Conservation (phyloP, 2,329 filamentous ascomycete species). For the Phialocephala subalpina region DNA sequence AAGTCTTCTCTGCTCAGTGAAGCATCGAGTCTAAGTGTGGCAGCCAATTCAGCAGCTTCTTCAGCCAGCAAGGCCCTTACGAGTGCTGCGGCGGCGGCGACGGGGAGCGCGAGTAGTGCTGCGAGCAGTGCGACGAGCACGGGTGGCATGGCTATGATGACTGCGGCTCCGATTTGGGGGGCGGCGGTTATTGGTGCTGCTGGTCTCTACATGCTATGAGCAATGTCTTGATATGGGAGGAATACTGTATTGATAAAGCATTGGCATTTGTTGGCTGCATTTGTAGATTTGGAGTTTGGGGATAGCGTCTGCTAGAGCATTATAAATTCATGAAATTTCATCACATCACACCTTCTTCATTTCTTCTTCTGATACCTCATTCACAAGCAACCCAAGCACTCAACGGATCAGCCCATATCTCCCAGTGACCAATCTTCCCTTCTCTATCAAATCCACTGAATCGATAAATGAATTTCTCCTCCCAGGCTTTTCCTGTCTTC, state of each 20-base stretch:
- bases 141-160: slow-evolving; percentile 21
- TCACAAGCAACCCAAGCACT: slow-evolving; percentile 49
- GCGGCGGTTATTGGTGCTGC: slow-evolving; percentile 28
- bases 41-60: slow-evolving; percentile 7
- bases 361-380: not conserved
- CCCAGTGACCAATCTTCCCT: slow-evolving; percentile 50
- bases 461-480: slow-evolving; percentile 50
- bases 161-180: slow-evolving; percentile 26
- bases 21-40: slow-evolving; percentile 17
- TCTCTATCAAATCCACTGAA: slow-evolving; percentile 49
- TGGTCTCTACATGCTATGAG: slow-evolving; percentile 1
- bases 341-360: not conserved
- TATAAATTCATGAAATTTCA: not conserved
- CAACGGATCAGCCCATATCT: slow-evolving; percentile 53
- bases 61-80: not conserved
- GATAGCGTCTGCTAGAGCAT: not conserved
- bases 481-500: slow-evolving; percentile 50
- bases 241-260: slow-evolving; percentile 4
- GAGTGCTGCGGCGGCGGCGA: slow-evolving; percentile 6
- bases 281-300: not conserved
- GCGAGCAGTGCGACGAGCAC: slow-evolving; percentile 4
- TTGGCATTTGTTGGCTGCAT: not conserved
- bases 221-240: not conserved
- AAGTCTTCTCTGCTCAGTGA: slow-evolving; percentile 19
- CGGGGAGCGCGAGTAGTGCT: not conserved